Evolutionary conservation across 73 alveolate species (phyloP).

Genomic region (Tetrahymena borealis): DNA sequence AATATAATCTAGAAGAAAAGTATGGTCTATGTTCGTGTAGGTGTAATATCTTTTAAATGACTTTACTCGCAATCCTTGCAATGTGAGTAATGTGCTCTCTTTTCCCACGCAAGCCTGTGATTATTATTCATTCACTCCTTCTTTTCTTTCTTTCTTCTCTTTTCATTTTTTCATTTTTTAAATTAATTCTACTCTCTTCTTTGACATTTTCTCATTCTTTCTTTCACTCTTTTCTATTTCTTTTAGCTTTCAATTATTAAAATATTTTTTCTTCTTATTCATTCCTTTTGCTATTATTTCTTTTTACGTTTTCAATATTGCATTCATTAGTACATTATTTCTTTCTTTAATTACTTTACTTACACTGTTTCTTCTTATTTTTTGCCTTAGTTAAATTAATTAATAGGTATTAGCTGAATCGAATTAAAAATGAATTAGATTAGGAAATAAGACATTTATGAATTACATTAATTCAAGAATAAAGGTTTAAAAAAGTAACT

Average conservation of each 20-base stretch:
- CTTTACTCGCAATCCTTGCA: neutral
- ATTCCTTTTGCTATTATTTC: neutral
- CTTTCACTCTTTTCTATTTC: neutral
- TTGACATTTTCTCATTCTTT: neutral
- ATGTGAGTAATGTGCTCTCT: neutral
- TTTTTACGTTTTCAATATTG: too few species aligned
- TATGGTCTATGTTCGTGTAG: neutral
- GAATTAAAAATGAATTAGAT: too few species aligned
- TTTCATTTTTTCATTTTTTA: neutral
- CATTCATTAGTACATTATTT: too few species aligned
- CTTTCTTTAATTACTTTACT: too few species aligned
- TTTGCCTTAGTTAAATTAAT: too few species aligned
- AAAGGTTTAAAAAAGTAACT: too few species aligned
- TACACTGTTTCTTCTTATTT: too few species aligned
- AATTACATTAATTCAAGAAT: too few species aligned
- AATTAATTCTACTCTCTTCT: neutral
- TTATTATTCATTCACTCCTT: neutral
- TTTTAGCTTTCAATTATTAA: neutral
- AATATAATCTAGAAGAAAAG: neutral
- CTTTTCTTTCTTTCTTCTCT: neutral
- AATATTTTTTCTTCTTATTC: neutral
- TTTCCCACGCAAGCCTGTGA: neutral
- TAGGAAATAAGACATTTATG: too few species aligned
- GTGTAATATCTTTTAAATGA: neutral
- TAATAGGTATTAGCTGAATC: too few species aligned